A percentile compares a stretch with the other conserved stretches of the same genome.
Conservation (phyloP, 257 asterid genomes). For the Haberlea rhodopensis region DNA sequence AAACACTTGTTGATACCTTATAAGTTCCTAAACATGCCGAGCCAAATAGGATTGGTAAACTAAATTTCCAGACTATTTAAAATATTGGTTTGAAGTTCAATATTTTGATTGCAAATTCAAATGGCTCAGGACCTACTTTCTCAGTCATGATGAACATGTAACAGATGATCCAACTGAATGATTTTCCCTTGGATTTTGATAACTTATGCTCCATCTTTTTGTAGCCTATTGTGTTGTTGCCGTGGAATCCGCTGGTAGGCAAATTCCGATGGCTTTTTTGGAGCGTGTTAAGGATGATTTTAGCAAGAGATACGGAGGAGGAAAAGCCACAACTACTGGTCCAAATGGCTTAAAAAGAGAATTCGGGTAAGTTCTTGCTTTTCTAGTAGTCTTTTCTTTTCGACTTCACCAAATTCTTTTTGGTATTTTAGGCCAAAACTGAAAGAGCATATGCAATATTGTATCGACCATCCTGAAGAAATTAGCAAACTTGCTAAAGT, state of each 20-base stretch:
- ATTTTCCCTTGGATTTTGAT: not conserved
- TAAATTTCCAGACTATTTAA: no score
- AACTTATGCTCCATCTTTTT: not conserved
- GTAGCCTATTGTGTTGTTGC: slow-evolving; percentile 58
- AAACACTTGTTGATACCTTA: no score
- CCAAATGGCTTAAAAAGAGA: slow-evolving; percentile 45
- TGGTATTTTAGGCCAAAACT: slow-evolving; percentile 39
- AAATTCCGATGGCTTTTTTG: slow-evolving; percentile 50
- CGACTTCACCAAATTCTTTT: not conserved
- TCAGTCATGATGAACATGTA: not conserved
- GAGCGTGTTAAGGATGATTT: slow-evolving; percentile 58
- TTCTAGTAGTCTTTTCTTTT: not conserved
- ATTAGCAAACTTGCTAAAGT: slow-evolving; percentile 50
- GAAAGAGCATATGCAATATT: slow-evolving; percentile 54
- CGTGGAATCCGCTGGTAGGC: slow-evolving; percentile 54
- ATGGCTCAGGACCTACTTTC: no score
- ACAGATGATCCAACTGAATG: not conserved
- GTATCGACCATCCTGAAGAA: slow-evolving; percentile 52
- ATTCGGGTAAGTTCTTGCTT: slow-evolving; percentile 34
- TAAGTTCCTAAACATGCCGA: no score
- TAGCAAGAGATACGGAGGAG: slow-evolving; percentile 44
- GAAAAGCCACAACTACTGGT: slow-evolving; percentile 45
- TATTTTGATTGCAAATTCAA: no score
- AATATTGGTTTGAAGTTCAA: no score
- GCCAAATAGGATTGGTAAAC: no score